Evolutionary conservation across 2,329 filamentous ascomycete species (phyloP), one percentile per base, ranked within the genome.

Genomic region (Colletotrichum liaoningense): DNA sequence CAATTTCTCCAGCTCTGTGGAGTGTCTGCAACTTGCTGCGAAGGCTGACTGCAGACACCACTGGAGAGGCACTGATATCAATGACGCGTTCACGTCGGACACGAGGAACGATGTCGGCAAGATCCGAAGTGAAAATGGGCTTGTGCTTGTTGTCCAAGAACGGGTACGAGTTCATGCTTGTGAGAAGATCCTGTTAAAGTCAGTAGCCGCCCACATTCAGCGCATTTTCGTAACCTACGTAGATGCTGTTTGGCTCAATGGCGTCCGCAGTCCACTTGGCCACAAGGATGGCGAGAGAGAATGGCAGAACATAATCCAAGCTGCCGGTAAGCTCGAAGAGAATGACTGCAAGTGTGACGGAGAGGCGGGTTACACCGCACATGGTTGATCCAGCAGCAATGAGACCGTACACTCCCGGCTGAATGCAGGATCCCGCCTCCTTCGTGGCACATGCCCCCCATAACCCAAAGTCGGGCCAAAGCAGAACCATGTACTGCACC

Each of bases 211-310:
- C 67, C 66, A 16, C 42, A 12, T 9, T 1, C 9, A 1, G 3
- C 14, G 30, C 24, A 5, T 2, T 8, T 19, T 0, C 33, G 11
- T 26, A 16, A 84, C 90, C 84, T 83, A 93, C 91, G 81, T 98
- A 98, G 75, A 99, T 98, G 81, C 95, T 98, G 66, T 95, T 88
- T 19, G 96, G 97, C 82, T 99, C 97, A 64, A 99, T 90, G 4
- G 95, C 95, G 83, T 98, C 97, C 0, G 97, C 95, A 0, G 95
- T 98, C 97, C 97, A 99, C 84, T 99, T 99, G n/a, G 96, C 92
- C 33, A 97, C 95, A 4, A 98, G 87, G 42, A 99, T 95, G 0
- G 94, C 93, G 9, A 99, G 86, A 0, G 95, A 98, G 81, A 98
- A 98, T 0, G 97, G 97, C 12, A 99, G 86, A 4, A 99, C 97